phyloP scores from a whole-genome alignment of 169 alveolate genomes.

The Theileria parva region DNA sequence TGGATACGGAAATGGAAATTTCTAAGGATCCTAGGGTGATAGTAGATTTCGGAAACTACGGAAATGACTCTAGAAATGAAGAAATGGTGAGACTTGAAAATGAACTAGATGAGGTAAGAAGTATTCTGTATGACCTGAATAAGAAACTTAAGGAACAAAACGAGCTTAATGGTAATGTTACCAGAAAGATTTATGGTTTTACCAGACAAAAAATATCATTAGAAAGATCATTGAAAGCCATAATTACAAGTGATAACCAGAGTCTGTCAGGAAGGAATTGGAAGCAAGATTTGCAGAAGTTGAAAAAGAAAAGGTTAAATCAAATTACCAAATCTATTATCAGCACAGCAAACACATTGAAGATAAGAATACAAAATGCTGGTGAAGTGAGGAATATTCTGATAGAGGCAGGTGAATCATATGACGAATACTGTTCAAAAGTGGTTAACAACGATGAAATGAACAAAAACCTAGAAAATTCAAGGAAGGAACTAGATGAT shows the following conservation, averaged over 20 bases:
- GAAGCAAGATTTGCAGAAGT: slow-evolving; percentile 51
- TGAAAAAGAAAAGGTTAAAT: slow-evolving; percentile 22
- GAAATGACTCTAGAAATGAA: not conserved
- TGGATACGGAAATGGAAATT: slow-evolving; percentile 34
- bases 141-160: slow-evolving; percentile 59
- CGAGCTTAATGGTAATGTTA: slow-evolving; percentile 45
- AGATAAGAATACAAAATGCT: slow-evolving; percentile 56
- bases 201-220: slow-evolving; percentile 45
- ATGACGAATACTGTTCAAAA: slow-evolving; percentile 17
- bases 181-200: slow-evolving; percentile 48
- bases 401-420: slow-evolving; percentile 39
- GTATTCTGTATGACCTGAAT: slow-evolving; percentile 21
- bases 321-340: slow-evolving; percentile 26
- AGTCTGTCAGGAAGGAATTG: slow-evolving; percentile 36
- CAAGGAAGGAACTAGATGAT: slow-evolving; percentile 32
- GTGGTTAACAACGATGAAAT: slow-evolving; percentile 25
- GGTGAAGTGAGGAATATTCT: slow-evolving; percentile 19
- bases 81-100: slow-evolving; percentile 24
- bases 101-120: slow-evolving; percentile 41
- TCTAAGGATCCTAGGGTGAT: slow-evolving; percentile 37
- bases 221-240: slow-evolving; percentile 37
- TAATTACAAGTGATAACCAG: slow-evolving; percentile 21
- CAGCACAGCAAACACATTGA: slow-evolving; percentile 5
- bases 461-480: slow-evolving; percentile 27
- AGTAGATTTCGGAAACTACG: slow-evolving; percentile 8